phyloP scores from a whole-genome alignment of 75 land plant species.

The Cryptomeria japonica region DNA sequence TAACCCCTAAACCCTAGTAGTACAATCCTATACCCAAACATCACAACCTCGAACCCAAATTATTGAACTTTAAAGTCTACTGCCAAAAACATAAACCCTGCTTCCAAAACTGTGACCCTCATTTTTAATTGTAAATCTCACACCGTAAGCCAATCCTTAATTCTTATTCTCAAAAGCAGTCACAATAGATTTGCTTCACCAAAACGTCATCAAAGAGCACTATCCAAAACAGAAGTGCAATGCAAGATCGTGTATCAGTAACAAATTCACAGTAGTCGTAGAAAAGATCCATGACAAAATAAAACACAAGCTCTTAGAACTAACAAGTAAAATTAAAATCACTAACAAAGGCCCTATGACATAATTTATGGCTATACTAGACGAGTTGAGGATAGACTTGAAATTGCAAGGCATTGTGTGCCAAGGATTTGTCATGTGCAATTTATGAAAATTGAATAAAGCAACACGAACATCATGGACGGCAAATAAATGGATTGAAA shows the following conservation, averaged over 20 bases:
- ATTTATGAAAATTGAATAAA: not conserved
- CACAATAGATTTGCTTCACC: not conserved
- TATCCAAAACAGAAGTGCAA: not conserved
- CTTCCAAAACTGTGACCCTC: not conserved
- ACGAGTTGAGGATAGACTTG: not conserved
- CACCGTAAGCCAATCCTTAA: not conserved
- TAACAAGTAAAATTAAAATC: not conserved
- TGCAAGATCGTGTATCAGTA: not conserved
- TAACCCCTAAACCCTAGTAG: not conserved
- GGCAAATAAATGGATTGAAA: not conserved
- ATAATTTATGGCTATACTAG: not conserved
- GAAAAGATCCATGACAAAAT: not conserved
- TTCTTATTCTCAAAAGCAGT: not conserved
- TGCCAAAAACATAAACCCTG: not conserved
- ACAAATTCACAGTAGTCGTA: not conserved
- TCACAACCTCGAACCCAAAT: not conserved
- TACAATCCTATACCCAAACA: not conserved
- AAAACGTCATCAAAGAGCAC: not conserved
- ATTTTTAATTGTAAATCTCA: not conserved
- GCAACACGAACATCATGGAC: not conserved
- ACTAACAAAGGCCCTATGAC: not conserved
- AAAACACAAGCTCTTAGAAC: not conserved
- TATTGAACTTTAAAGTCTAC: not conserved
- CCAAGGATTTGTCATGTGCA: not conserved
- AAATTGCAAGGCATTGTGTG: not conserved